A percentile compares a stretch with the other conserved stretches of the same genome.
These are phyloP conservation scores for Coprinopsis cinerea DNA, from an alignment of 768 basidiomycete genomes.

Conservation along the genomic window DNA sequence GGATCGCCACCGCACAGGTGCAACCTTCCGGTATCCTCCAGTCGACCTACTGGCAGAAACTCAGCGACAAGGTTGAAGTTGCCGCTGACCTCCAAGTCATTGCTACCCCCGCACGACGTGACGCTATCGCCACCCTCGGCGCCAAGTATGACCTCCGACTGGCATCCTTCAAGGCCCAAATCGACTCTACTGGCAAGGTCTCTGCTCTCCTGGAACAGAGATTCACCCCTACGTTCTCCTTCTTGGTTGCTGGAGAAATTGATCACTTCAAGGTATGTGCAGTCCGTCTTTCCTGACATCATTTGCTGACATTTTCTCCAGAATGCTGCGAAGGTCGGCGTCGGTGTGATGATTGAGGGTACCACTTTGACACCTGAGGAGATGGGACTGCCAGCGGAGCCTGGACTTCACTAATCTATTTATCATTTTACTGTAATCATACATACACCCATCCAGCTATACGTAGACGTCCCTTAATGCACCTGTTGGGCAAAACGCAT, in stretches of 20 bases:
- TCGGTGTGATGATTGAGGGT: constrained; percentile 97
- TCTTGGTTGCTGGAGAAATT: constrained; percentile 93
- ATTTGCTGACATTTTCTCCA: constrained; percentile 23
- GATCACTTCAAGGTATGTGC: constrained; percentile 90
- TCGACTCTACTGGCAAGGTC: constrained; percentile 94
- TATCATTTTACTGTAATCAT: constrained; percentile 22
- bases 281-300: constrained; percentile 7
- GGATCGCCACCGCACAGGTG: constrained; percentile 91
- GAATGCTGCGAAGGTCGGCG: constrained; percentile 92
- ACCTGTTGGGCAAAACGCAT: not conserved
- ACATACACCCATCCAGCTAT: constrained; percentile 17
- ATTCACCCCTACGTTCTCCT: constrained; percentile 91
- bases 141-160: constrained; percentile 96
- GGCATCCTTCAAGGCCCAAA: constrained; percentile 89
- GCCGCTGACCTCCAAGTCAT: constrained; percentile 88
- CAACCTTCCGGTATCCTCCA: constrained; percentile 80
- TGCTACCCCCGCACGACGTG: constrained; percentile 72
- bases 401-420: constrained; percentile 35
- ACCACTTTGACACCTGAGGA: constrained; percentile 76
- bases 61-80: constrained; percentile 95
- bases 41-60: constrained; percentile 94
- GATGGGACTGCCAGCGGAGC: constrained; percentile 54
- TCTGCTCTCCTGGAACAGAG: constrained; percentile 93
- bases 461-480: constrained; percentile 9
- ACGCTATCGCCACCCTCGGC: constrained; percentile 89